Conservation (phyloP, 1,139 yeast species). For the Pichiaceae sp. region DNA sequence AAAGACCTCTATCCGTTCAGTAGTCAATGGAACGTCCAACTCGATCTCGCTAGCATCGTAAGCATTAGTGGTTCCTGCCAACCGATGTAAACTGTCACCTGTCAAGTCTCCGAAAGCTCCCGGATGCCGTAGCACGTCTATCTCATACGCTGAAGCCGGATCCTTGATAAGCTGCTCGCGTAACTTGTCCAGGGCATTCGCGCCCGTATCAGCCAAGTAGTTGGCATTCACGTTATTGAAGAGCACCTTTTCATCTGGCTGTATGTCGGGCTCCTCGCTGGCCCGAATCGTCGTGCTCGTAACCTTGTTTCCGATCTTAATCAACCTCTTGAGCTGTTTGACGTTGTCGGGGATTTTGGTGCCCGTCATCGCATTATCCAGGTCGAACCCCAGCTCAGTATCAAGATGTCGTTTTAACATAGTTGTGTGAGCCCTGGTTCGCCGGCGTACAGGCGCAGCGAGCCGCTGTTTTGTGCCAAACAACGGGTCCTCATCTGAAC, state of each 20-base stretch:
- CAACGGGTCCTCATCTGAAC: neutral
- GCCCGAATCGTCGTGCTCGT: no score
- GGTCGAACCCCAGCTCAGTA: conserved; percentile 12
- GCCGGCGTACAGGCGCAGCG: neutral
- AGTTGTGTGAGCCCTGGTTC: neutral
- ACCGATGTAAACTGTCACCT: neutral
- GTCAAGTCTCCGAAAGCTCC: neutral
- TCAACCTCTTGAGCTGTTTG: no score
- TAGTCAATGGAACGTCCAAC: neutral
- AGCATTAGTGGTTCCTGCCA: neutral
- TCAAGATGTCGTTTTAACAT: neutral
- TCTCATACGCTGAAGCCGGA: neutral
- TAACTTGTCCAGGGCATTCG: no score
- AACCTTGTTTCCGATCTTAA: no score
- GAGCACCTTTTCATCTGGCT: no score
- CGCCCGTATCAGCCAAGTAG: no score
- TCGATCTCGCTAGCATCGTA: neutral
- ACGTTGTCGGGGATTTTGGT: conserved; percentile 5
- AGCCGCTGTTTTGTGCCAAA: neutral
- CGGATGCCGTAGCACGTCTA: neutral
- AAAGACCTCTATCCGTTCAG: neutral
- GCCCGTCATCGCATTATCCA: conserved; percentile 8
- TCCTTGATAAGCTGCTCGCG: no score
- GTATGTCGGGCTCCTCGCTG: no score
- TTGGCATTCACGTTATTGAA: no score